Evolutionary conservation across 2,329 filamentous ascomycete species (phyloP).

Genomic region (Penicillium sp.): DNA sequence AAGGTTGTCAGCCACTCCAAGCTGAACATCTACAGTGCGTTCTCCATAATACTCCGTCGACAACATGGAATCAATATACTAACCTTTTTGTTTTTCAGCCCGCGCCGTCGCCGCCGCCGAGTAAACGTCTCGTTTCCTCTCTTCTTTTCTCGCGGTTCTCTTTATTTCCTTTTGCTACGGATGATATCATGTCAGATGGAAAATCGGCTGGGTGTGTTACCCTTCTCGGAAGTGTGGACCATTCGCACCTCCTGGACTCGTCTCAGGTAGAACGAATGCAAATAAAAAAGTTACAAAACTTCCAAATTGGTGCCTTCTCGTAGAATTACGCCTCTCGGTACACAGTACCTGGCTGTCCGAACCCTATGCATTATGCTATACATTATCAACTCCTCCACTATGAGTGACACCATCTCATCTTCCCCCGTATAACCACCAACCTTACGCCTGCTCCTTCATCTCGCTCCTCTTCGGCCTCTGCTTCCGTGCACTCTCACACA

Average conservation of each 20-base stretch:
- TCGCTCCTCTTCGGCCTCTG: conserved; percentile 62
- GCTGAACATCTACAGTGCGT: conserved; percentile 96
- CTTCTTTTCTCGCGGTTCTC: conserved; percentile 45
- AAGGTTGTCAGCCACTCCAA: conserved; percentile 95
- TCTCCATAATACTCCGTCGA: conserved; percentile 3
- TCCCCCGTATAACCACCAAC: background rate
- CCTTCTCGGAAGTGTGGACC: conserved; percentile 39
- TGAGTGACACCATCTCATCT: background rate
- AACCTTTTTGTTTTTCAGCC: conserved; percentile 36
- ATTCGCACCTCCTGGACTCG: conserved; percentile 38
- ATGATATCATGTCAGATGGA: conserved; percentile 48
- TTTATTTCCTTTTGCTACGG: conserved; percentile 44
- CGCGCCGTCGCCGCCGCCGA: conserved; percentile 53
- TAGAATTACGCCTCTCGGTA: background rate
- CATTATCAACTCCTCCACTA: background rate
- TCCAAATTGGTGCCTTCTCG: conserved; percentile 7
- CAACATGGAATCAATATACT: conserved; percentile 11
- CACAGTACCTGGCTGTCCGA: background rate
- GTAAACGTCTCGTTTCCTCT: conserved; percentile 46
- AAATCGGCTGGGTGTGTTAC: conserved; percentile 47
- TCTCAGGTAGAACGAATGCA: conserved; percentile 42
- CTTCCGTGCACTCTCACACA: conserved; percentile 75
- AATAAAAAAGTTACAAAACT: conserved; percentile 42
- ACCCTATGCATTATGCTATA: conserved; percentile 6
- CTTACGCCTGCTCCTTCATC: conserved; percentile 28